Base-by-base conservation (phyloP, 2,329 filamentous ascomycete genomes). In the Ceratocystis eucalypticola region DNA sequence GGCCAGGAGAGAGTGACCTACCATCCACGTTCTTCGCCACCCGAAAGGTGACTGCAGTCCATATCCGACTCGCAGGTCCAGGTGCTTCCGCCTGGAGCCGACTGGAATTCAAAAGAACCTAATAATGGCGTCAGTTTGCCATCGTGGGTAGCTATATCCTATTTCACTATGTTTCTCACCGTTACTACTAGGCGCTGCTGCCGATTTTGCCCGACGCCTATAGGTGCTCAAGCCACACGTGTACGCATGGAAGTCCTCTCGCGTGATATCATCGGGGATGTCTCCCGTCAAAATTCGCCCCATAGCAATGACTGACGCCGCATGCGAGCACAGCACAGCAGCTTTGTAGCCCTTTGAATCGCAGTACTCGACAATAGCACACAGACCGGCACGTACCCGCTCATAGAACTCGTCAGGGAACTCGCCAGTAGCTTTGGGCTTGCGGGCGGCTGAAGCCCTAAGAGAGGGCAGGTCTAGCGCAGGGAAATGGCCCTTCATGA, bases 21-120 rank as follows among this genome's bases (percentile, higher is more conserved):
- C 91, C 93, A 97, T 73, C 91, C 91, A 77, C 92, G 82, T 76
- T 97, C 93, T 71, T 88, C 87, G 6, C 93, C 93, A 65, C 82
- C 82, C 65, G 80, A 84, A 70, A 97, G 78, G 75, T 93, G 96
- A 68, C 83, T 86, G 72, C 91, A 96, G 74, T 96, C 90, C 17
- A 91, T 91, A 76, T 96, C 93, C 65, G 83, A 74, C 68, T 84
- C 82, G 73, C 91, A 92, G 50, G 84, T 80, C 93, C 93, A 99
- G 33, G 87, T 88, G 46, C 90, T 91, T 30, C 81, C 79, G 63
- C 67, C 63, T 61, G 68, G 64, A 30, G 59, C 53, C 12, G 17
- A n/a, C 46, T 65, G 25, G 10, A 66, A 44, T n/a, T 10, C 45
- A 8, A 25, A 22, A 25, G 55, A 20, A 50, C 55, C 65, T 57